Conservation (phyloP, 2,329 filamentous ascomycete species). For the Fusarium sp. region DNA sequence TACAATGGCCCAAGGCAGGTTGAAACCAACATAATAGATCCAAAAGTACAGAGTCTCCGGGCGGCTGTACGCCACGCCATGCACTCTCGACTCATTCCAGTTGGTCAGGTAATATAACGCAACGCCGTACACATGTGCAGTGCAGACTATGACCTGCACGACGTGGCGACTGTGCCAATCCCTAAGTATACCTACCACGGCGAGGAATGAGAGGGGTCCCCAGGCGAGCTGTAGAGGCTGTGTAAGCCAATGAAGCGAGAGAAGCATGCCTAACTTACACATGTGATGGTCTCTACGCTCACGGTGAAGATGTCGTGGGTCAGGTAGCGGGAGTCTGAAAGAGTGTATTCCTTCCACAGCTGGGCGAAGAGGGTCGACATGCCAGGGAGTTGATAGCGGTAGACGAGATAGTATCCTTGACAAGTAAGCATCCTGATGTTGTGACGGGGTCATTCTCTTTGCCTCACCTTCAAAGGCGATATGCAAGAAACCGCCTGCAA, state of each 20-base stretch:
- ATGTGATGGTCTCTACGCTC: conserved; percentile 87
- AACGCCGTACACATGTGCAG: conserved; percentile 69
- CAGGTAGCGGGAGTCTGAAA: conserved; percentile 88
- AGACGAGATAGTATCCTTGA: conserved; percentile 77
- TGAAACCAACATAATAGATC: conserved; percentile 71
- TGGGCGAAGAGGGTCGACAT: conserved; percentile 81
- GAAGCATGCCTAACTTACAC: conserved; percentile 59
- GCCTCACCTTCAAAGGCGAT: conserved; percentile 78
- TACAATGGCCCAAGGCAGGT: conserved; percentile 68
- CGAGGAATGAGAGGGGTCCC: conserved; percentile 67
- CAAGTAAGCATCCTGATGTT: not conserved
- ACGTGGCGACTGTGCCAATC: conserved; percentile 59
- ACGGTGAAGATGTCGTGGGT: conserved; percentile 84
- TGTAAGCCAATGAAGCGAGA: not conserved
- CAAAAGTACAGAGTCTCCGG: conserved; percentile 71
- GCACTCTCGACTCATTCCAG: conserved; percentile 57
- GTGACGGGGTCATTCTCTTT: not conserved
- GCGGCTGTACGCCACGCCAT: conserved; percentile 62
- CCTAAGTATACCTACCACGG: conserved; percentile 57
- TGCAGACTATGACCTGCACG: conserved; percentile 61
- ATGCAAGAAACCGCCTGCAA: conserved; percentile 73
- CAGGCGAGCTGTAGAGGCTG: conserved; percentile 56
- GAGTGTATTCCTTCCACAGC: conserved; percentile 91
- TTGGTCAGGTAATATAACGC: conserved; percentile 70
- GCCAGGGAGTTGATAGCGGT: conserved; percentile 72